Percentiles rank a stretch among this genome's conserved stretches.
Evolutionary conservation across 495 filamentous ascomycete genomes (phyloP).

Genomic region (Stereocaulon alpinum): DNA sequence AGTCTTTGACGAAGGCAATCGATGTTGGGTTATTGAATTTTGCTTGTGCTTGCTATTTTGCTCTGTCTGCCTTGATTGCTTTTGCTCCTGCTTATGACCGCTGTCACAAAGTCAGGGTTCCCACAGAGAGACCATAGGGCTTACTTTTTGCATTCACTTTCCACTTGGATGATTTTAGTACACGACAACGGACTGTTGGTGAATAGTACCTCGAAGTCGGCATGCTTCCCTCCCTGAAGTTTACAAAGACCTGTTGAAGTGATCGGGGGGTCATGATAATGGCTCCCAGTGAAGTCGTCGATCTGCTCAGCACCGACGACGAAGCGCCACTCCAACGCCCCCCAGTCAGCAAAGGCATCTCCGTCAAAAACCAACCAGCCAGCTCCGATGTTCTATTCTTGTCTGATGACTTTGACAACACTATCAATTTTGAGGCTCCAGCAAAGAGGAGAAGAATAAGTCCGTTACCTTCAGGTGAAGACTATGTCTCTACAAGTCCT

Average conservation of each 20-base stretch:
- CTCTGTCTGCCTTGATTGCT: not conserved
- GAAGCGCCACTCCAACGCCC: slow-evolving; percentile 9
- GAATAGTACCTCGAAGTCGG: not conserved
- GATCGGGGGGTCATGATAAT: not conserved
- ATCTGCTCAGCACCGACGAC: slow-evolving; percentile 23
- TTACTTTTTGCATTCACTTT: no score
- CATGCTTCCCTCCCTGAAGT: not conserved
- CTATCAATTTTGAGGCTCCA: slow-evolving; percentile 26
- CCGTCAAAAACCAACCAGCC: not conserved
- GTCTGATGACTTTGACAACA: slow-evolving; percentile 43
- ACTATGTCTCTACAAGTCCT: slow-evolving; percentile 2
- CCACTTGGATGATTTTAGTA: no score
- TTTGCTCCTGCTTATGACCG: not conserved
- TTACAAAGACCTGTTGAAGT: not conserved
- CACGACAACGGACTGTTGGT: not conserved
- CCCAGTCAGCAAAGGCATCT: slow-evolving; percentile 1
- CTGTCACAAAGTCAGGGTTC: no score
- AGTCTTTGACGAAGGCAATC: not conserved
- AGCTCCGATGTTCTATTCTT: slow-evolving; percentile 24
- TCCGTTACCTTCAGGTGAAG: slow-evolving; percentile 17
- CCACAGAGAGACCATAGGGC: no score
- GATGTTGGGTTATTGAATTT: not conserved
- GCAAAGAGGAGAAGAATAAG: slow-evolving; percentile 36
- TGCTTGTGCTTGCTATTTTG: not conserved
- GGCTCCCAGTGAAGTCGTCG: slow-evolving; percentile 18